Percentiles rank a stretch among this genome's conserved stretches.
These are phyloP conservation scores for Neofusicoccum parvum DNA, from an alignment of 2,329 filamentous ascomycete species.

Conservation along the genomic window DNA sequence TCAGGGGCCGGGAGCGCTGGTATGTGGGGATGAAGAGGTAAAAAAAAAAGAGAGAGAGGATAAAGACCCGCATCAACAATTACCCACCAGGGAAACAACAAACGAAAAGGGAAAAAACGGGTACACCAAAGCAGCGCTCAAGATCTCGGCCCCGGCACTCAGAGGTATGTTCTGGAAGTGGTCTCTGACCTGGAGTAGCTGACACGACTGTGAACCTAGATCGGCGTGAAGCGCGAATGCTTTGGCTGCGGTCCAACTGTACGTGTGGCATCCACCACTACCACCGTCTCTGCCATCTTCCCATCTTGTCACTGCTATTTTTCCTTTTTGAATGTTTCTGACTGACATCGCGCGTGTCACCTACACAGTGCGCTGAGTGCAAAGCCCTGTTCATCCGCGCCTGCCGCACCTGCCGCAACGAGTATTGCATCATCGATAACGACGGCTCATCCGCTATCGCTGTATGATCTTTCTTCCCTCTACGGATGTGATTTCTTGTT, in stretches of 20 bases:
- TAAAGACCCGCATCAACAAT: neutral
- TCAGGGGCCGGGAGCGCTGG: slow-evolving; percentile 55
- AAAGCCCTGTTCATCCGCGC: slow-evolving; percentile 69
- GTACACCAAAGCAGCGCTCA: slow-evolving; percentile 28
- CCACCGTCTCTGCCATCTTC: neutral
- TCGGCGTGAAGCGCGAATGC: slow-evolving; percentile 69
- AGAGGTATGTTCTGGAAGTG: slow-evolving; percentile 39
- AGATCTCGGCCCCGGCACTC: slow-evolving; percentile 28
- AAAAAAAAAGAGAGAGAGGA: neutral
- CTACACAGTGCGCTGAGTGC: slow-evolving; percentile 70
- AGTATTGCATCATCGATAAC: slow-evolving; percentile 83
- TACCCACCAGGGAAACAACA: neutral
- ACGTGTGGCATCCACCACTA: slow-evolving; percentile 29
- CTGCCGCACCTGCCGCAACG: slow-evolving; percentile 73
- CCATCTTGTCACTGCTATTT: neutral
- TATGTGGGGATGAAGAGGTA: slow-evolving; percentile 57
- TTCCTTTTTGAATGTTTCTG: neutral
- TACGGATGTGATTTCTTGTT: neutral
- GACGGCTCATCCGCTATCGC: slow-evolving; percentile 72
- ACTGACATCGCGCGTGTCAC: slow-evolving; percentile 16
- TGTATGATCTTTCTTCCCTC: slow-evolving; percentile 33
- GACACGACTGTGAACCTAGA: slow-evolving; percentile 25
- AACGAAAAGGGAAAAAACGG: slow-evolving; percentile 32
- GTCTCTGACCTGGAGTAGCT: slow-evolving; percentile 31
- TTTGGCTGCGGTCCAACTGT: slow-evolving; percentile 86